Evolutionary conservation across 768 basidiomycete genomes (phyloP).

Genomic region (Lactarius pseudohatsudake): DNA sequence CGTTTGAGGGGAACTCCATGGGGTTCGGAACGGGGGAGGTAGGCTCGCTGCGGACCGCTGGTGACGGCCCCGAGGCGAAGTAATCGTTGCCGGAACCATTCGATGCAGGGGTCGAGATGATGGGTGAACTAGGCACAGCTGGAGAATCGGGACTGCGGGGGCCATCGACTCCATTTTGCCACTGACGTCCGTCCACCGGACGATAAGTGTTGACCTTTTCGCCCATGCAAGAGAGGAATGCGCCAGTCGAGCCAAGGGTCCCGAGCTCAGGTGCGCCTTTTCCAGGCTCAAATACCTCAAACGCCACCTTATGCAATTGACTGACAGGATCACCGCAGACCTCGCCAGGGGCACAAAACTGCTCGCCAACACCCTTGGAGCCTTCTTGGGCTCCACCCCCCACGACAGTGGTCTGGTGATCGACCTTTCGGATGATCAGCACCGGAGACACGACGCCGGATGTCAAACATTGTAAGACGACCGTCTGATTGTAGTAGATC

Average conservation of each 20-base stretch:
- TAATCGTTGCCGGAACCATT: conserved; percentile 56
- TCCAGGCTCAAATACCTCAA: conserved; percentile 79
- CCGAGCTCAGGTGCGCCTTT: conserved; percentile 73
- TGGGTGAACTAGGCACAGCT: conserved; percentile 65
- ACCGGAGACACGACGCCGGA: conserved; percentile 94
- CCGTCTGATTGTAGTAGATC: conserved; percentile 95
- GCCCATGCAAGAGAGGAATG: conserved; percentile 88
- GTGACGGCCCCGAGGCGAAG: conserved; percentile 48
- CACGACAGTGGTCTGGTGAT: conserved; percentile 84
- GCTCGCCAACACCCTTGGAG: conserved; percentile 79
- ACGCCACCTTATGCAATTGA: conserved; percentile 93
- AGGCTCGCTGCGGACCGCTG: conserved; percentile 60
- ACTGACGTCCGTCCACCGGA: conserved; percentile 78
- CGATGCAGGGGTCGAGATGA: conserved; percentile 61
- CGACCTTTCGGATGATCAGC: conserved; percentile 91
- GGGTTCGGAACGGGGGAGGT: conserved; percentile 55
- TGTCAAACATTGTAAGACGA: conserved; percentile 90
- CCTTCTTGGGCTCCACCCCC: conserved; percentile 91
- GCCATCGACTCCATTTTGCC: conserved; percentile 41
- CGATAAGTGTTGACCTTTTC: conserved; percentile 92
- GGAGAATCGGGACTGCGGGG: conserved; percentile 48
- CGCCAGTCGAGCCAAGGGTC: conserved; percentile 73
- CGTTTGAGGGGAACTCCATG: conserved; percentile 71
- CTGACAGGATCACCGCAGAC: conserved; percentile 93
- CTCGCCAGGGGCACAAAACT: conserved; percentile 81